phyloP scores from a whole-genome alignment of 2,329 filamentous ascomycete genomes.

The Trichoderma sp. region DNA sequence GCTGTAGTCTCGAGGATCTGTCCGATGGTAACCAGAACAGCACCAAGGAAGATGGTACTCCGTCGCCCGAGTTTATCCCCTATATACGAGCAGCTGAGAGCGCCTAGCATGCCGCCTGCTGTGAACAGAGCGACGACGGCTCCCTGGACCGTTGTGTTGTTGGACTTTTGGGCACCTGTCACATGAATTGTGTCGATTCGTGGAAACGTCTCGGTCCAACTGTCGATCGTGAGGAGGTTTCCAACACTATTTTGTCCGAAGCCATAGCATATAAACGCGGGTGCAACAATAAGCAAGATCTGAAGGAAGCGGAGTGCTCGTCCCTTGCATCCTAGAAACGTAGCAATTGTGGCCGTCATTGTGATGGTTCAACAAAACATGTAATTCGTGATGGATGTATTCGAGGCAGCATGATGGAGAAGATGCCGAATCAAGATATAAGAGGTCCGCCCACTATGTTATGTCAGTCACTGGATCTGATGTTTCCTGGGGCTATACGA shows the following conservation, averaged over 20 bases:
- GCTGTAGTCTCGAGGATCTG: neutral
- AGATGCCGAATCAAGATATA: neutral
- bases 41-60: neutral
- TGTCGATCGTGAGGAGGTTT: neutral
- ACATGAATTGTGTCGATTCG: neutral
- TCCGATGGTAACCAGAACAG: neutral
- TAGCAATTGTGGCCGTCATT: neutral
- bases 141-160: neutral
- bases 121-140: neutral
- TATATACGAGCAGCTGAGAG: neutral
- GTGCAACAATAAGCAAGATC: neutral
- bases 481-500: neutral
- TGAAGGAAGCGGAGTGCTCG: neutral
- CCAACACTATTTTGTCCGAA: neutral
- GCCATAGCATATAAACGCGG: neutral
- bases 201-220: neutral
- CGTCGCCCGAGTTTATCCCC: neutral
- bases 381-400: neutral
- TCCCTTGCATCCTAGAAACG: neutral
- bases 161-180: neutral
- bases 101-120: neutral
- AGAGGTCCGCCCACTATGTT: neutral
- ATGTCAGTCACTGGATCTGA: neutral
- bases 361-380: neutral
- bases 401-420: neutral